Conservation (phyloP, 2,329 filamentous ascomycete species). For the Botrytis aclada region DNA sequence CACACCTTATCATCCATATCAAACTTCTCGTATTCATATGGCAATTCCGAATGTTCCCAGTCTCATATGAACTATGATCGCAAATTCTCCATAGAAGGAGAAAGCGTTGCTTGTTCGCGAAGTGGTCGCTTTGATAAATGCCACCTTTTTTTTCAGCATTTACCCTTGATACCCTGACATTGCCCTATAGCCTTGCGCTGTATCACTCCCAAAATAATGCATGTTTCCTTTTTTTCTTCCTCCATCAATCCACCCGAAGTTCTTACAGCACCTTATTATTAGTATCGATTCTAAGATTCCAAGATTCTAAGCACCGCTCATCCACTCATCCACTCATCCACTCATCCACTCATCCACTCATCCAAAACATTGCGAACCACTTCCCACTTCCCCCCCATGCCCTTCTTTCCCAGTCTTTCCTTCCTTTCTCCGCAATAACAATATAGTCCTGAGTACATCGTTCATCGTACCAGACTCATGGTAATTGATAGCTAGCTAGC, state of each 20-base stretch:
- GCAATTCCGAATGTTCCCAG: background rate
- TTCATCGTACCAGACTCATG: background rate
- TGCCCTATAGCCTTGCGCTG: slow-evolving; percentile 1
- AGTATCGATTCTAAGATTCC: too few relatives aligned
- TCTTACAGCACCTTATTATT: background rate
- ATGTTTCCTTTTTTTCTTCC: background rate
- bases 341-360: too few relatives aligned
- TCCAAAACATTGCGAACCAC: background rate
- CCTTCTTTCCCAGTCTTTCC: background rate
- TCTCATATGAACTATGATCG: background rate
- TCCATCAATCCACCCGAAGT: background rate
- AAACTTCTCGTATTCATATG: background rate
- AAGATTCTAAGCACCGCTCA: background rate
- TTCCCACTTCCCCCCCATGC: background rate
- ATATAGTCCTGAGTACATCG: background rate
- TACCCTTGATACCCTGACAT: background rate
- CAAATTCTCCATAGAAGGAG: background rate
- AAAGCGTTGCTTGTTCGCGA: background rate
- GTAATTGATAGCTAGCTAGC: background rate
- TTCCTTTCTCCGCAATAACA: slow-evolving; percentile 5
- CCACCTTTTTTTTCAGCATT: background rate
- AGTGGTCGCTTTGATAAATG: background rate
- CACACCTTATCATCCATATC: background rate
- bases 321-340: too few relatives aligned
- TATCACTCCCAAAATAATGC: slow-evolving; percentile 9